Conservation (phyloP, 2,329 filamentous ascomycete species). For the Fusarium hainanense region DNA sequence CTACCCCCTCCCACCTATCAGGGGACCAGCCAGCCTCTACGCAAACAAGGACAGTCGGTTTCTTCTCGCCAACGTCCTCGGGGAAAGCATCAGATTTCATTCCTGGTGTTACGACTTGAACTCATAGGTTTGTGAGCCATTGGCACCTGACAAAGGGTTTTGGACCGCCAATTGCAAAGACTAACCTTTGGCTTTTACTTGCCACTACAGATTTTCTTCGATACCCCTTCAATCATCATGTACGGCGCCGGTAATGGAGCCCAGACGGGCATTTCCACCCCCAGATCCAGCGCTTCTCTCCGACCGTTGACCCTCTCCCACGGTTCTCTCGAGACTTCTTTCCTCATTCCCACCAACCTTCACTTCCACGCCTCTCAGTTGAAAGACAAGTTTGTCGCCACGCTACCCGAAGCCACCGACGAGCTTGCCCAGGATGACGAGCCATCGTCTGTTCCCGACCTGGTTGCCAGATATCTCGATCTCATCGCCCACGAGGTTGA, state of each 20-base stretch:
- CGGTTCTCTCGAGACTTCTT: conserved; percentile 94
- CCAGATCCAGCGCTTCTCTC: conserved; percentile 90
- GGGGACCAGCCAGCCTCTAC: conserved; percentile 46
- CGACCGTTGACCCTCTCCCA: conserved; percentile 91
- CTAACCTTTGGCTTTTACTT: conserved; percentile 30
- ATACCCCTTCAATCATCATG: conserved; percentile 71
- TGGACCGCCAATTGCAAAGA: conserved; percentile 9
- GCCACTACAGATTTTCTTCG: conserved; percentile 49
- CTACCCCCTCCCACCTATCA: conserved; percentile 42
- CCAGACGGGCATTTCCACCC: conserved; percentile 96
- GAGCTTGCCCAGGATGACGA: conserved; percentile 98
- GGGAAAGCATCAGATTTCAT: conserved; percentile 41
- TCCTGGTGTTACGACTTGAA: conserved; percentile 45
- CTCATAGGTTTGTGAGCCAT: conserved; percentile 48
- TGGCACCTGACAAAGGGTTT: neutral
- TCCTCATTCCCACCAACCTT: conserved; percentile 92
- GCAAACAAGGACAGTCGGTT: conserved; percentile 44
- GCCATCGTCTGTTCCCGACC: conserved; percentile 92
- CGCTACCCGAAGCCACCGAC: conserved; percentile 90
- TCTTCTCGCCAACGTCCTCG: conserved; percentile 44
- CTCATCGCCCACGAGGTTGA: conserved; percentile 90
- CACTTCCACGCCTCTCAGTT: conserved; percentile 97
- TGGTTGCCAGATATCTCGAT: conserved; percentile 93
- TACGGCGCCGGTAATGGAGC: conserved; percentile 85
- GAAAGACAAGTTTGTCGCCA: conserved; percentile 88